These are phyloP conservation scores for Suhomyces xylopsoci DNA, from an alignment of 805 yeast genomes.

Conservation along the genomic window DNA sequence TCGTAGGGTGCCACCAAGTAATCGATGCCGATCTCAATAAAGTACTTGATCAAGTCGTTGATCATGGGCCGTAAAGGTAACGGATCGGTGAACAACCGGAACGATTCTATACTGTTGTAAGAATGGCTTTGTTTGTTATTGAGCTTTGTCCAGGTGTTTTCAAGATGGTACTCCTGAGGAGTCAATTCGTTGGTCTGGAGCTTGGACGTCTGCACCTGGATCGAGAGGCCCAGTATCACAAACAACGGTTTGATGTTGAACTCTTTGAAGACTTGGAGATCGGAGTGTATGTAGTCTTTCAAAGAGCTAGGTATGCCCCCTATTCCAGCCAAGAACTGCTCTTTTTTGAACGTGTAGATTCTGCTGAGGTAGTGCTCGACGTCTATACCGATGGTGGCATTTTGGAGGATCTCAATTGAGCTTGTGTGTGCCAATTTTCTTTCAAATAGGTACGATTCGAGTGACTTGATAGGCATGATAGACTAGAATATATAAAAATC, in stretches of 20 bases:
- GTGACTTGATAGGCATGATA: slow-evolving; percentile 47
- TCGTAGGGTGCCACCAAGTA: slow-evolving; percentile 80
- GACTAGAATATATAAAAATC: neutral
- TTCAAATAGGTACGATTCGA: slow-evolving; percentile 69
- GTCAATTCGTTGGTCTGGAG: slow-evolving; percentile 35
- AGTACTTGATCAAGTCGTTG: slow-evolving; percentile 54
- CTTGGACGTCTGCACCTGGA: slow-evolving; percentile 33
- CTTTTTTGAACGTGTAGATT: slow-evolving; percentile 59
- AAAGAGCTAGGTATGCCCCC: slow-evolving; percentile 78
- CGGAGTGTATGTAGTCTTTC: slow-evolving; percentile 53
- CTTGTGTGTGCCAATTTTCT: slow-evolving; percentile 57
- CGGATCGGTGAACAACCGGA: slow-evolving; percentile 51
- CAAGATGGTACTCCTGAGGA: slow-evolving; percentile 38
- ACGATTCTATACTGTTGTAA: slow-evolving; percentile 39
- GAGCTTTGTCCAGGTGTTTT: slow-evolving; percentile 38
- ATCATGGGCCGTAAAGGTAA: slow-evolving; percentile 49
- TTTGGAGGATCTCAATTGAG: slow-evolving; percentile 62
- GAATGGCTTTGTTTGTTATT: slow-evolving; percentile 23
- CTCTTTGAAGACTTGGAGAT: slow-evolving; percentile 57
- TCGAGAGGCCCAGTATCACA: slow-evolving; percentile 67
- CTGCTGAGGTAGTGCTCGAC: slow-evolving; percentile 74
- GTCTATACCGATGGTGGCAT: slow-evolving; percentile 77
- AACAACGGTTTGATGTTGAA: slow-evolving; percentile 73
- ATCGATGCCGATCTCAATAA: slow-evolving; percentile 54
- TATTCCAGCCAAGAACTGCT: slow-evolving; percentile 67